Evolutionary conservation across 225 moss, liverwort and hornwort genomes (phyloP).

Genomic region (Physcomitrellopsis africana): DNA sequence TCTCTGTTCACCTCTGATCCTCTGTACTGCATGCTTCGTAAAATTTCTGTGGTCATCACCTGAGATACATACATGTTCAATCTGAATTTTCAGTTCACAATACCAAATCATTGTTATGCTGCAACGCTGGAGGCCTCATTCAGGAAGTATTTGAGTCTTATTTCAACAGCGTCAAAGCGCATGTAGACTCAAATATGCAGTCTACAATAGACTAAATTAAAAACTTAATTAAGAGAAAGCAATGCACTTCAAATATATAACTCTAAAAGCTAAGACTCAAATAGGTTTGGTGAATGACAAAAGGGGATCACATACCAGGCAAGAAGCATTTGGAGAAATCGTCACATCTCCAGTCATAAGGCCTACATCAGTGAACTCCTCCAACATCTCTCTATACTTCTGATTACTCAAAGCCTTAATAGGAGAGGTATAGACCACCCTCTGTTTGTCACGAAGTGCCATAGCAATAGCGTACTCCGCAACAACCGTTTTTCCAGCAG

Average conservation of each 20-base stretch:
- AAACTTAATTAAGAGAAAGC: neutral
- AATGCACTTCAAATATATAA: no score
- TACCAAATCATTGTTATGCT: slow-evolving; percentile 1
- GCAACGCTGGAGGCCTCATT: neutral
- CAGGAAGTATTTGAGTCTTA: neutral
- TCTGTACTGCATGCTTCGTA: slow-evolving; percentile 97
- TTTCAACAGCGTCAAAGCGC: neutral
- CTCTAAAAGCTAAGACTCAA: neutral
- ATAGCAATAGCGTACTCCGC: slow-evolving; percentile 99
- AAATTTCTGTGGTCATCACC: slow-evolving; percentile 99
- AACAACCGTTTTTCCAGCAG: slow-evolving; percentile 97
- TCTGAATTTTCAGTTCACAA: slow-evolving; percentile 14
- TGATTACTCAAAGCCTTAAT: slow-evolving; percentile 98
- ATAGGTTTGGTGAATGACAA: neutral
- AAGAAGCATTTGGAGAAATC: slow-evolving; percentile 91
- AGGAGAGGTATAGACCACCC: slow-evolving; percentile 98
- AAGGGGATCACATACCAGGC: slow-evolving; percentile 62
- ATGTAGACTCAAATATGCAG: neutral
- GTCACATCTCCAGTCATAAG: slow-evolving; percentile 99
- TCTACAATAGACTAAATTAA: neutral
- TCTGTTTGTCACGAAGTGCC: slow-evolving; percentile 94
- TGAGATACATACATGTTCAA: slow-evolving; percentile 32
- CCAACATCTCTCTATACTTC: slow-evolving; percentile 89
- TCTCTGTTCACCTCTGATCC: slow-evolving; percentile 98
- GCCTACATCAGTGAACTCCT: slow-evolving; percentile 94